Evolutionary conservation across 345 rosid genomes (phyloP).

Genomic region (Salix caprea): DNA sequence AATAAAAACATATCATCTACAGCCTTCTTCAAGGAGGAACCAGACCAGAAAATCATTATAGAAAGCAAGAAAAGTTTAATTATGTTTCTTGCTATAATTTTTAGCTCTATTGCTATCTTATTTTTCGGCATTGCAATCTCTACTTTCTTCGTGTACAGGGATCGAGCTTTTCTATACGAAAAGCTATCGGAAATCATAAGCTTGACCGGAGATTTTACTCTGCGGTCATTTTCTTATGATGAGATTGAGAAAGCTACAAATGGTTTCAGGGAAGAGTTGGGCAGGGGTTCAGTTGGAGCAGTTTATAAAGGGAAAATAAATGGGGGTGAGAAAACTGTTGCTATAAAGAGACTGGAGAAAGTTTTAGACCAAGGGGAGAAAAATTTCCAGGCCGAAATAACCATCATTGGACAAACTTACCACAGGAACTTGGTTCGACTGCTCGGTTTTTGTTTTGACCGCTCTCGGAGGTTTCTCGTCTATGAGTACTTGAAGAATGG

Average conservation of each 20-base stretch:
- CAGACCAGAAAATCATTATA: neutral
- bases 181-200: neutral
- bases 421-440: constrained; percentile 30
- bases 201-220: constrained; percentile 11
- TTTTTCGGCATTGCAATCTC: constrained; percentile 15
- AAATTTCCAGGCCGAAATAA: constrained; percentile 26
- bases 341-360: constrained; percentile 20
- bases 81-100: constrained; percentile 5
- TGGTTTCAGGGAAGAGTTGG: constrained; percentile 16
- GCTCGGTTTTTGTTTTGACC: constrained; percentile 29
- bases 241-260: constrained; percentile 24
- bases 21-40: neutral
- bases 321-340: neutral
- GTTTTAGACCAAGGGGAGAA: constrained; percentile 12
- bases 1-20: neutral
- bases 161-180: constrained; percentile 6
- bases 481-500: constrained; percentile 26
- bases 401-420: constrained; percentile 19
- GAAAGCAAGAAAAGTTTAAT: neutral
- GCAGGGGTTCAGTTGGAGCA: constrained; percentile 14
- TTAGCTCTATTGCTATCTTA: constrained; percentile 2
- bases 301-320: constrained; percentile 25
- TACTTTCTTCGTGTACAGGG: constrained; percentile 12
- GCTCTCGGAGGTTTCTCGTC: constrained; percentile 18
- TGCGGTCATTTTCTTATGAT: constrained; percentile 11